Evolutionary conservation across 169 alveolate species (phyloP), one percentile per base, ranked within the genome.

Genomic region (Toxoplasma gondii): DNA sequence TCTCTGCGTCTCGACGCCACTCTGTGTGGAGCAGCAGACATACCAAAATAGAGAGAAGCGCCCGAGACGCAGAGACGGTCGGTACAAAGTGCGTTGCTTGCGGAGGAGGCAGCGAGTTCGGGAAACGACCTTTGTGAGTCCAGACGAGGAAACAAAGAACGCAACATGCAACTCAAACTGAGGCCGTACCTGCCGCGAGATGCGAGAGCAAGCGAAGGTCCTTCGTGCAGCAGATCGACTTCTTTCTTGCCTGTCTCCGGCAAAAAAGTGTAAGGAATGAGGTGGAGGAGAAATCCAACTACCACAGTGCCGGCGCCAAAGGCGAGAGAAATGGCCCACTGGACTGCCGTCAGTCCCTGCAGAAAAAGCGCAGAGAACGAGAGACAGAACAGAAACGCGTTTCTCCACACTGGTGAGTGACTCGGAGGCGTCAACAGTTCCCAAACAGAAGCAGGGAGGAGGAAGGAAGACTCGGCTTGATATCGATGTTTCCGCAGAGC

Each of bases 181-280:
- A 34, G 49, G 39, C 88, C 27, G 24, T 86, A 92, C 93, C 95
- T 86, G 0, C 96, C 96, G 1, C 96, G 94, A 22, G 93, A 81
- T 12, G 94, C 94, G n/a, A 88, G 82, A 17, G 96, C 95, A 24
- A 94, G 67, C 64, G 88, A n/a, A 41, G 80, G 78, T 38, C 87
- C 45, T 34, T 38, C 96, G 29, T 86, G 64, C 45, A 86, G 91
- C 0, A 81, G 82, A 39, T 94, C 74, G 41, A 92, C 95, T 92
- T 94, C 95, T 38, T 49, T 36, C 45, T 43, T 74, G 2, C 95
- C 95, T 12, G 96, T 53, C 69, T 94, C 81, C 53, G 96, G 96
- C 31, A 94, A 29, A 31, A n/a, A 39, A 1, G 36, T 43, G 78
- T 31, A 49, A 24, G 96, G 96, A 0, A 94, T 31, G 54, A 92